A percentile compares a stretch with the other conserved stretches of the same genome.
Evolutionary conservation across 2,329 filamentous ascomycete species (phyloP).

Genomic region (Paracoccidioides lutzii): DNA sequence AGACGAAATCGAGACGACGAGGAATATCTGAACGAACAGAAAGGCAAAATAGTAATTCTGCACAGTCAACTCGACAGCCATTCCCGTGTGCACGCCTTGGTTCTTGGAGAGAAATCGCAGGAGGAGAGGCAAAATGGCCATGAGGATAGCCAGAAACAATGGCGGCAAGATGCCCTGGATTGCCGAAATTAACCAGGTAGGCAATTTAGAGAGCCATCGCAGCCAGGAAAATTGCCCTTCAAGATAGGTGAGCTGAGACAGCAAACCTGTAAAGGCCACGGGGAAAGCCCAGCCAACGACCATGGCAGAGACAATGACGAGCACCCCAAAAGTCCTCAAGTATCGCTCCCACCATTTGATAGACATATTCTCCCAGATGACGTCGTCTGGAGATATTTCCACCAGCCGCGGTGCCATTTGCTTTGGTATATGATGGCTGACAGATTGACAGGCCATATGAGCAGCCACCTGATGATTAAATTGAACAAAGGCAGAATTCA

Average conservation of each 20-base stretch:
- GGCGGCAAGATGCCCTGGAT: conserved; percentile 82
- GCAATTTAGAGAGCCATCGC: conserved; percentile 51
- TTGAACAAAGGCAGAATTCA: conserved; percentile 96
- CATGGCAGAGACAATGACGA: conserved; percentile 56
- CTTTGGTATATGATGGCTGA: conserved; percentile 80
- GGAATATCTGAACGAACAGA: conserved; percentile 85
- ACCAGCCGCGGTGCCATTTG: conserved; percentile 86
- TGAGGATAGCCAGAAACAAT: conserved; percentile 59
- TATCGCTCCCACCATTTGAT: conserved; percentile 90
- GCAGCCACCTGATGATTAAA: conserved; percentile 97
- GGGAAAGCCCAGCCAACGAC: conserved; percentile 83
- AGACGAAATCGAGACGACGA: conserved; percentile 77
- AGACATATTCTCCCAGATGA: conserved; percentile 95
- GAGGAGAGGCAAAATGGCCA: conserved; percentile 69
- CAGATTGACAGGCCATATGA: conserved; percentile 92
- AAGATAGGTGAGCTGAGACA: conserved; percentile 65
- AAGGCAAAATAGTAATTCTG: conserved; percentile 91
- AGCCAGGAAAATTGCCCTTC: conserved; percentile 57
- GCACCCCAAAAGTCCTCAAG: conserved; percentile 53
- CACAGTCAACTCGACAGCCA: conserved; percentile 66
- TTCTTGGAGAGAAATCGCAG: conserved; percentile 58
- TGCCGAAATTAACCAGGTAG: conserved; percentile 48
- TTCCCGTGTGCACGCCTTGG: conserved; percentile 72
- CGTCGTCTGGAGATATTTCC: conserved; percentile 87
- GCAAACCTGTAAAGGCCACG: conserved; percentile 70